Evolutionary conservation across 495 filamentous ascomycete species (phyloP).

Genomic region (Diplogelasinospora grovesii): DNA sequence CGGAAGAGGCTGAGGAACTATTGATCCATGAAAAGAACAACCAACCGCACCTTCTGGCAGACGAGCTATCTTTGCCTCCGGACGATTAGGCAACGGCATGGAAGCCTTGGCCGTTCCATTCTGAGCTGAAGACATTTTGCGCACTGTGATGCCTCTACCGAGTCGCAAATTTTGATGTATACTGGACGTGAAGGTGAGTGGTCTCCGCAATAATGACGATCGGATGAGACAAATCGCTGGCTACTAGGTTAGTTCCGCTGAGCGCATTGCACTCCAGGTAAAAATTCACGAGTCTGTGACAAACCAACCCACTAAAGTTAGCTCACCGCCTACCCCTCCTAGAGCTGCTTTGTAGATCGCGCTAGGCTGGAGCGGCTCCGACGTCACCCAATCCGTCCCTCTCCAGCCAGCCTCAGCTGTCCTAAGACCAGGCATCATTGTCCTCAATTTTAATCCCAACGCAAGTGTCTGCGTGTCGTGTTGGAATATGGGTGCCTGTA

Average conservation of each 20-base stretch:
- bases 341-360: too few species aligned
- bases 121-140: neutral
- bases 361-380: conserved; percentile 12
- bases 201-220: too few species aligned
- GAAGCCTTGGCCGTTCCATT: neutral
- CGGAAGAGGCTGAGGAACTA: too few species aligned
- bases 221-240: too few species aligned
- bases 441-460: neutral
- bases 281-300: too few species aligned
- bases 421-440: conserved; percentile 11
- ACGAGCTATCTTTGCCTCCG: conserved; percentile 34
- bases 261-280: too few species aligned
- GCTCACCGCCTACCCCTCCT: conserved; percentile 9
- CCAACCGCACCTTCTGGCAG: conserved; percentile 48
- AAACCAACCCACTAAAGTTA: too few species aligned
- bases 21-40: too few species aligned
- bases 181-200: too few species aligned
- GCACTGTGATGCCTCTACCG: neutral
- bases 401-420: neutral
- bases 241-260: too few species aligned
- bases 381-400: conserved; percentile 7
- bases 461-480: neutral
- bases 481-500: conserved; percentile 32
- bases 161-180: too few species aligned
- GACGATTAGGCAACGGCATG: conserved; percentile 16